phyloP scores from a whole-genome alignment of 108 stramenopile species.

The Nannochloropsis salina region DNA sequence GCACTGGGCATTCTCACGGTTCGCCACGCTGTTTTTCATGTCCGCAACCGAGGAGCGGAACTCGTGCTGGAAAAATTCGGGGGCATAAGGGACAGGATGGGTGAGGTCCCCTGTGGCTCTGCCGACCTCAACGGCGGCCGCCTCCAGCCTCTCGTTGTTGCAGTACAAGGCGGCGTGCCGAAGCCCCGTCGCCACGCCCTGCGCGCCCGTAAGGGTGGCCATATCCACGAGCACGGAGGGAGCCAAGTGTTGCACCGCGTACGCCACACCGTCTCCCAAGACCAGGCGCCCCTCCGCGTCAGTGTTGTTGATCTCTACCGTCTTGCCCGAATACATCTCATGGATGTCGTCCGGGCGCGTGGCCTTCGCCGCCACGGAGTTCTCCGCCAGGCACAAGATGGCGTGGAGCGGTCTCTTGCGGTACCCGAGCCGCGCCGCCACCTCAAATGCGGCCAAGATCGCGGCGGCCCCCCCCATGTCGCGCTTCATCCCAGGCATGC shows the following conservation, averaged over 20 bases:
- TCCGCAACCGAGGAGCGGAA: conserved; percentile 74
- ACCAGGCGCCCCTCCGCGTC: conserved; percentile 81
- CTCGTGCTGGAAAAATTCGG: conserved; percentile 68
- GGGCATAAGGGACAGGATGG: conserved; percentile 68
- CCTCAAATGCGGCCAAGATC: conserved; percentile 67
- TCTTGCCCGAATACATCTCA: conserved; percentile 70
- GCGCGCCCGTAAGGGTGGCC: conserved; percentile 82
- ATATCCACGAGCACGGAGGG: conserved; percentile 70
- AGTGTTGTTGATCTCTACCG: conserved; percentile 81
- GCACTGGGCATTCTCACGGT: conserved; percentile 73
- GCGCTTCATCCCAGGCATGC: conserved; percentile 80
- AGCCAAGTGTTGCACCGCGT: conserved; percentile 63
- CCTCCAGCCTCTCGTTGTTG: conserved; percentile 66
- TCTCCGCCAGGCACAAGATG: conserved; percentile 73
- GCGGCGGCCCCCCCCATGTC: conserved; percentile 80
- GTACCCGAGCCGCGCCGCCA: conserved; percentile 55
- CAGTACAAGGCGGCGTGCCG: conserved; percentile 68
- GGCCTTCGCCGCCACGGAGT: conserved; percentile 65
- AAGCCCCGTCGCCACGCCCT: conserved; percentile 71
- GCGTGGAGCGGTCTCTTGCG: conserved; percentile 51
- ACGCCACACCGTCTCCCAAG: conserved; percentile 69
- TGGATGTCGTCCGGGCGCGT: conserved; percentile 78
- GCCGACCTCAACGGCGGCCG: conserved; percentile 23
- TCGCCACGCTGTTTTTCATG: conserved; percentile 79
- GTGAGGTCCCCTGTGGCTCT: conserved; percentile 63